Evolutionary conservation across 768 basidiomycete genomes (phyloP).

Genomic region (Tylopilus subfusipes): DNA sequence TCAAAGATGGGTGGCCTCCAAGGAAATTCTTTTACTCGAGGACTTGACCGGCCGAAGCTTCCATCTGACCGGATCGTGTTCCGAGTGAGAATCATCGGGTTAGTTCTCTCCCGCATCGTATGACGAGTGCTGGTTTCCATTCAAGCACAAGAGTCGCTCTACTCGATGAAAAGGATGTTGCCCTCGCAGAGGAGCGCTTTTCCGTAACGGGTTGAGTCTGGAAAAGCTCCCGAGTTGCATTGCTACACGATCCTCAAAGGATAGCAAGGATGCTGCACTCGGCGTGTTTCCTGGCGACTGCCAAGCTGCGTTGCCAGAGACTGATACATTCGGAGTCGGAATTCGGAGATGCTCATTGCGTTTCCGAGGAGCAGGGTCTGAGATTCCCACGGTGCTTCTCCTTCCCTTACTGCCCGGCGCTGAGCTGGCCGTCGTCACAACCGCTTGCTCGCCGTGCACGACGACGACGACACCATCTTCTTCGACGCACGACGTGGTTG

Average conservation of each 20-base stretch:
- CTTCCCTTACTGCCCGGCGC: conserved; percentile 12
- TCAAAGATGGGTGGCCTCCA: not conserved
- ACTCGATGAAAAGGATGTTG: too few species aligned
- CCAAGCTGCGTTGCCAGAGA: too few species aligned
- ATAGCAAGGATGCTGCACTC: too few species aligned
- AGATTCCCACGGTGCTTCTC: conserved; percentile 29
- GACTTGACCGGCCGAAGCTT: not conserved
- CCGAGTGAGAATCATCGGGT: too few species aligned
- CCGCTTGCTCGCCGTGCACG: conserved; percentile 25
- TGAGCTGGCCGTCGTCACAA: conserved; percentile 22
- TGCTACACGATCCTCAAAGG: too few species aligned
- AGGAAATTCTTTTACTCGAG: not conserved
- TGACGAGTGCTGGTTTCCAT: not conserved
- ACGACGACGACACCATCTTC: conserved; percentile 20
- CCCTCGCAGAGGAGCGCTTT: too few species aligned
- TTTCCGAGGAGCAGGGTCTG: not conserved
- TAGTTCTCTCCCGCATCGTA: not conserved
- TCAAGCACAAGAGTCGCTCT: not conserved
- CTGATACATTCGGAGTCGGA: conserved; percentile 19
- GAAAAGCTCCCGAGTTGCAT: too few species aligned
- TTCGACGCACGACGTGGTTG: conserved; percentile 20
- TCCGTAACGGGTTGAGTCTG: too few species aligned
- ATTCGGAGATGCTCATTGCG: conserved; percentile 10
- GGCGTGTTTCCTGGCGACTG: not conserved
- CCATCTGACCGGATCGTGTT: not conserved